Percentiles rank a stretch among this genome's conserved stretches.
phyloP scores from a whole-genome alignment of 2,329 filamentous ascomycete genomes.

The Colletotrichum graminicola region DNA sequence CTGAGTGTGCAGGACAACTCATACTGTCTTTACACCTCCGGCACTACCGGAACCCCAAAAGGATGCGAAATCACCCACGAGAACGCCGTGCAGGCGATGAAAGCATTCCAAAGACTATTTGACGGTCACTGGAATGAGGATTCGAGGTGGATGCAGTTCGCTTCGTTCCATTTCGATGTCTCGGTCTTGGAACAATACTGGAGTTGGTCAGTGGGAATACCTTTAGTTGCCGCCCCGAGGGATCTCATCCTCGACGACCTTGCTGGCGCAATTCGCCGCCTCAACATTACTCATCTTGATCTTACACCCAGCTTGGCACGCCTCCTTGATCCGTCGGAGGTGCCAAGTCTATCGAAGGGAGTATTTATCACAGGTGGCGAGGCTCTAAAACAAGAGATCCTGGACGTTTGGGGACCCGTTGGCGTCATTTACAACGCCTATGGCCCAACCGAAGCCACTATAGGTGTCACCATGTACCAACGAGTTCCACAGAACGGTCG shows the following conservation, averaged over 20 bases:
- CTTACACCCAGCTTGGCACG: conserved; percentile 89
- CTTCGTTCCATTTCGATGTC: conserved; percentile 94
- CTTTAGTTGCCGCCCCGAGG: conserved; percentile 83
- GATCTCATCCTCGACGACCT: conserved; percentile 90
- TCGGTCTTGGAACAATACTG: conserved; percentile 94
- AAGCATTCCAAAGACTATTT: conserved; percentile 86
- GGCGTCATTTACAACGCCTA: conserved; percentile 92
- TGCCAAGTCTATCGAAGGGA: conserved; percentile 82
- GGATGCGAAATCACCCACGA: conserved; percentile 90
- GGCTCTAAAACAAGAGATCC: conserved; percentile 86
- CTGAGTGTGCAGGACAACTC: conserved; percentile 66
- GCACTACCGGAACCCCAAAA: conserved; percentile 88
- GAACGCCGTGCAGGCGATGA: conserved; percentile 90
- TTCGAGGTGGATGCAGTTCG: conserved; percentile 92
- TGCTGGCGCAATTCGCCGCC: conserved; percentile 74
- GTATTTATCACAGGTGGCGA: conserved; percentile 96
- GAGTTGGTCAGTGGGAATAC: conserved; percentile 93
- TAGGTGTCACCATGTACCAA: conserved; percentile 91
- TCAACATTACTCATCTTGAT: conserved; percentile 90
- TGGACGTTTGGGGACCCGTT: conserved; percentile 85
- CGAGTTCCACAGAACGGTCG: conserved; percentile 82
- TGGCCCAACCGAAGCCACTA: conserved; percentile 92
- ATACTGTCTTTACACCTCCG: conserved; percentile 90
- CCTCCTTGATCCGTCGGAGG: conserved; percentile 81
- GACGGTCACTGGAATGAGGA: conserved; percentile 76